Evolutionary conservation across 352 stramenopile species (phyloP).

Genomic region (Aphanomyces invadans): DNA sequence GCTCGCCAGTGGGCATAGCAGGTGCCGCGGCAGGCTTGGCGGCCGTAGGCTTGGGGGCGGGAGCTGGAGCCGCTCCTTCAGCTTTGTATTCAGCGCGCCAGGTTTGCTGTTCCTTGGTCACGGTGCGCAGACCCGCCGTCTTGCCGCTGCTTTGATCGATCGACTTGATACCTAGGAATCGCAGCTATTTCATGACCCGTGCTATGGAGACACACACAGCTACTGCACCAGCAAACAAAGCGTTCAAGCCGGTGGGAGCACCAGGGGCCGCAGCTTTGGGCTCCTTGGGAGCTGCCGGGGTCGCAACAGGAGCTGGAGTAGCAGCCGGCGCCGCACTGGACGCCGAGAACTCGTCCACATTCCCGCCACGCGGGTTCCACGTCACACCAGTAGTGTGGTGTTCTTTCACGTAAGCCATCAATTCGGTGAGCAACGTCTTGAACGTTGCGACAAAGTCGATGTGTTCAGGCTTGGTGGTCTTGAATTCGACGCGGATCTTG

Average conservation of each 20-base stretch:
- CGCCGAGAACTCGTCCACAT: constrained; percentile 39
- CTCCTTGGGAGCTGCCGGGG: constrained; percentile 19
- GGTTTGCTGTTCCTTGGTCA: constrained; percentile 97
- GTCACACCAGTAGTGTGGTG: constrained; percentile 92
- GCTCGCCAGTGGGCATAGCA: constrained; percentile 41
- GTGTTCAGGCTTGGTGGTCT: constrained; percentile 86
- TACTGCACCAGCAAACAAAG: constrained; percentile 72
- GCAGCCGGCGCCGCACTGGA: constrained; percentile 23
- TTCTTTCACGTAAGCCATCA: constrained; percentile 92
- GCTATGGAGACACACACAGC: neutral
- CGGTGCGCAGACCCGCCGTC: constrained; percentile 91
- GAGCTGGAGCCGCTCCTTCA: constrained; percentile 24
- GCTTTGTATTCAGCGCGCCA: constrained; percentile 92
- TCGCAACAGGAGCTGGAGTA: constrained; percentile 29
- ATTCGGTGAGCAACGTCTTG: constrained; percentile 86
- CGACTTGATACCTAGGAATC: constrained; percentile 39
- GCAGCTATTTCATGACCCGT: neutral
- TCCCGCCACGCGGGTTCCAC: constrained; percentile 87
- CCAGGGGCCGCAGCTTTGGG: constrained; percentile 30
- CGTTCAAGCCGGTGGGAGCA: constrained; percentile 50
- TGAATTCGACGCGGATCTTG: constrained; percentile 96
- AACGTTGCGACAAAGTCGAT: constrained; percentile 92
- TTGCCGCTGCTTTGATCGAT: constrained; percentile 87
- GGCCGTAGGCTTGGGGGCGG: constrained; percentile 28
- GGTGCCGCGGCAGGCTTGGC: constrained; percentile 41